Percentiles rank a stretch among this genome's conserved stretches.
Conservation (phyloP, 2,329 filamentous ascomycete genomes). For the Alternaria atra region DNA sequence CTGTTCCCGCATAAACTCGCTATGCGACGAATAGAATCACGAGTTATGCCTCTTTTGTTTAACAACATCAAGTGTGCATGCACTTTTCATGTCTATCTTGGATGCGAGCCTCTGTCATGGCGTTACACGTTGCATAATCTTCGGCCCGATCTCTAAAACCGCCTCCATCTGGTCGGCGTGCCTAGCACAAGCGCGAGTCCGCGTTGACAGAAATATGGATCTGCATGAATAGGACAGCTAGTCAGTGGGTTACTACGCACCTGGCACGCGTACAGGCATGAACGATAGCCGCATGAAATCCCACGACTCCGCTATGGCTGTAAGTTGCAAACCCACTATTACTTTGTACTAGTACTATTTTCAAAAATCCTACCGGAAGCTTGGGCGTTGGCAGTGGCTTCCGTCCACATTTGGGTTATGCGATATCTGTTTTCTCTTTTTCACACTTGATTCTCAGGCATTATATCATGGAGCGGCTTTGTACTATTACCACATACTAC, state of each 20-base stretch:
- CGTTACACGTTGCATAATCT: slow-evolving; percentile 1
- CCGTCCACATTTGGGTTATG: neutral
- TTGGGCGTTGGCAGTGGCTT: neutral
- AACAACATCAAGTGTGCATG: slow-evolving; percentile 1
- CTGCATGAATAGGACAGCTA: neutral
- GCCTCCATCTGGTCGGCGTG: neutral
- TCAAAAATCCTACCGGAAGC: neutral
- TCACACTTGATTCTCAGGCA: neutral
- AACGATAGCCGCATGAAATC: neutral
- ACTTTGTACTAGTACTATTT: slow-evolving; percentile 12
- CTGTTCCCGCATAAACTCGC: neutral
- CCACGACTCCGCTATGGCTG: neutral
- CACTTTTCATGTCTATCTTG: neutral
- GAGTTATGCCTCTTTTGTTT: neutral
- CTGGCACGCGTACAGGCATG: neutral
- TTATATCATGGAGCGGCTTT: slow-evolving; percentile 4
- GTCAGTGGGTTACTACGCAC: neutral
- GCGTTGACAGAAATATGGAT: neutral
- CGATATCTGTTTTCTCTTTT: neutral
- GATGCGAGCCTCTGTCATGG: neutral
- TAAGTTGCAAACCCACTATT: slow-evolving; percentile 1
- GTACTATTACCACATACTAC: slow-evolving; percentile 4
- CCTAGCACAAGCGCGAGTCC: neutral
- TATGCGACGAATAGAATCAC: neutral
- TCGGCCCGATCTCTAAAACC: neutral